Conservation (phyloP, 805 yeast genomes). For the Pichia pseudocactophila region DNA sequence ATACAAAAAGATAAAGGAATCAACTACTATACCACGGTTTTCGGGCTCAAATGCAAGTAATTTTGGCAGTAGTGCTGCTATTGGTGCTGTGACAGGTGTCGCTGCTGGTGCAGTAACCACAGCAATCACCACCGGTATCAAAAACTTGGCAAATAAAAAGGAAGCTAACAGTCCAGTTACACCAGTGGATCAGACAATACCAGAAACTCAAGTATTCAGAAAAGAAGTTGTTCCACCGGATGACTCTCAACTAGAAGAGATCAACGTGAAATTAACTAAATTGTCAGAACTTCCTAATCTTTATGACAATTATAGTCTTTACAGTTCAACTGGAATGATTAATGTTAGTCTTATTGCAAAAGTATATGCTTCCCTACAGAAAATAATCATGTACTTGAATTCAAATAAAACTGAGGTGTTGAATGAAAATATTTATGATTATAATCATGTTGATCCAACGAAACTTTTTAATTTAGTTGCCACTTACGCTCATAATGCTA, state of each 20-base stretch:
- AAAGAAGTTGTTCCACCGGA: slow-evolving; percentile 33
- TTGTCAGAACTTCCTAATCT: background rate
- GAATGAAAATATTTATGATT: slow-evolving; percentile 2
- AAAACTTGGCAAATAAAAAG: background rate
- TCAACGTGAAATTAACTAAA: slow-evolving; percentile 9
- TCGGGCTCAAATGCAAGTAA: background rate
- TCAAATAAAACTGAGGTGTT: slow-evolving; percentile 9
- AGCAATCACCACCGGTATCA: background rate
- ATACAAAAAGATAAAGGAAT: background rate
- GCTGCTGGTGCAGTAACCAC: background rate
- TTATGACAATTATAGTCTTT: slow-evolving; percentile 5
- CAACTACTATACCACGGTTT: background rate
- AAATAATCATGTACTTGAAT: slow-evolving; percentile 28
- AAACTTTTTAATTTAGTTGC: slow-evolving; percentile 45
- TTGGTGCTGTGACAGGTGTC: background rate
- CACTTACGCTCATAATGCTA: slow-evolving; percentile 37
- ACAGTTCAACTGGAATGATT: slow-evolving; percentile 34
- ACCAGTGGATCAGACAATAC: background rate
- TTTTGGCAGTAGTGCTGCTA: background rate
- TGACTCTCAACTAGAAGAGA: slow-evolving; percentile 30
- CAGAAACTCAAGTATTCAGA: background rate
- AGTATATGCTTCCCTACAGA: slow-evolving; percentile 41
- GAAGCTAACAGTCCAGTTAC: background rate
- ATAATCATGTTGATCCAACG: slow-evolving; percentile 18
- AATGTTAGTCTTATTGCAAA: slow-evolving; percentile 36